phyloP scores from a whole-genome alignment of 306 rosid species.

The Alnus glutinosa region DNA sequence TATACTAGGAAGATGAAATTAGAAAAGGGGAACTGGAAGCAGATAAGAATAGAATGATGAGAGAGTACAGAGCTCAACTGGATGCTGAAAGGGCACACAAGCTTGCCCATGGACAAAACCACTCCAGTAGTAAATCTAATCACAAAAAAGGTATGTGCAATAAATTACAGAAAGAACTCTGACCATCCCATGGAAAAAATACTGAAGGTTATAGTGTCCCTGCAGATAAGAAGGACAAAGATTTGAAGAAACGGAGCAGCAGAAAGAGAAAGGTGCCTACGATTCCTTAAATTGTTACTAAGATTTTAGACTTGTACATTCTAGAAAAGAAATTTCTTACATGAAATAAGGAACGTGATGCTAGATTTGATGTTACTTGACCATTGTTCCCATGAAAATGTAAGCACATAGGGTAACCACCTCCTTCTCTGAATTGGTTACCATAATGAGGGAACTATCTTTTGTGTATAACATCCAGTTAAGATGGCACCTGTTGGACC shows the following conservation, averaged over 20 bases:
- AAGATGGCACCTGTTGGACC: background rate
- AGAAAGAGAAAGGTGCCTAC: conserved; percentile 81
- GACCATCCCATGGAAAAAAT: background rate
- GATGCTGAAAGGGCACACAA: conserved; percentile 93
- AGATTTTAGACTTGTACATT: conserved; percentile 7
- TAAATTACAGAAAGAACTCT: conserved; percentile 11
- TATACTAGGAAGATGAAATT: conserved; percentile 82
- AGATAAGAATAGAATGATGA: conserved; percentile 92
- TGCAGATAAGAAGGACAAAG: conserved; percentile 81
- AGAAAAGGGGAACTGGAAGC: conserved; percentile 92
- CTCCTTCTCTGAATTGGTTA: background rate
- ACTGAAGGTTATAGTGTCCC: conserved; percentile 23
- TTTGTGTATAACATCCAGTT: background rate
- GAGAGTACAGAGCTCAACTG: conserved; percentile 96
- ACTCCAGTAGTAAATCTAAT: conserved; percentile 65
- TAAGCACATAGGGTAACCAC: background rate
- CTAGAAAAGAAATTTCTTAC: background rate
- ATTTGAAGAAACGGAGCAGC: conserved; percentile 84
- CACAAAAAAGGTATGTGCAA: conserved; percentile 66
- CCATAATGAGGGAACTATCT: background rate
- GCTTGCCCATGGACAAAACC: conserved; percentile 90
- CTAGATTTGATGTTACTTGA: conserved; percentile 7
- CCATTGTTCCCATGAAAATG: background rate
- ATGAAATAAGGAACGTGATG: conserved; percentile 8
- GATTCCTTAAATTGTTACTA: conserved; percentile 15